Evolutionary conservation across 2,329 filamentous ascomycete genomes (phyloP).

Genomic region (Epicoccum nigrum): DNA sequence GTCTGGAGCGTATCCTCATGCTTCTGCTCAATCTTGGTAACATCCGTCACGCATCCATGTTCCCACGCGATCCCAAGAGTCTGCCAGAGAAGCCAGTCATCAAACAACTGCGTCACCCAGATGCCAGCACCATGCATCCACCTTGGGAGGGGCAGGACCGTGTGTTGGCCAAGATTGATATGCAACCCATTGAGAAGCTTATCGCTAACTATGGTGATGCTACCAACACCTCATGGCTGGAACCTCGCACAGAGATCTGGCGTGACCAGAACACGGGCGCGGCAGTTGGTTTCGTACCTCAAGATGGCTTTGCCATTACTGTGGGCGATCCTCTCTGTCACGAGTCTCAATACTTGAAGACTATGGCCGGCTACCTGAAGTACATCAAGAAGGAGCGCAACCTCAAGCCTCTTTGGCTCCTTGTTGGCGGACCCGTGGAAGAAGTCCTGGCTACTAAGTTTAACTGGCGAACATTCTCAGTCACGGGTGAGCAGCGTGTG

Average conservation of each 20-base stretch:
- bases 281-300: slow-evolving; percentile 80
- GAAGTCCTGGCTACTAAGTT: slow-evolving; percentile 79
- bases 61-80: slow-evolving; percentile 87
- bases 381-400: slow-evolving; percentile 73
- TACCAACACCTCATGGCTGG: slow-evolving; percentile 91
- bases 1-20: slow-evolving; percentile 86
- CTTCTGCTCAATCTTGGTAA: slow-evolving; percentile 85
- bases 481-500: slow-evolving; percentile 86
- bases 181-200: slow-evolving; percentile 81
- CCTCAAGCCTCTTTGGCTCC: slow-evolving; percentile 85
- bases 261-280: slow-evolving; percentile 79
- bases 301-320: slow-evolving; percentile 79
- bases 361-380: slow-evolving; percentile 75
- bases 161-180: slow-evolving; percentile 55
- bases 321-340: slow-evolving; percentile 90
- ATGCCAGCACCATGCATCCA: slow-evolving; percentile 80
- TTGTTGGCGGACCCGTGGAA: slow-evolving; percentile 80
- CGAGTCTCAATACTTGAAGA: slow-evolving; percentile 72
- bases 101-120: slow-evolving; percentile 77
- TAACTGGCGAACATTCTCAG: slow-evolving; percentile 87
- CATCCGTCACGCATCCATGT: slow-evolving; percentile 85
- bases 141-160: slow-evolving; percentile 64
- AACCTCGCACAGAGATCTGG: slow-evolving; percentile 88
- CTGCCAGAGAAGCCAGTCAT: slow-evolving; percentile 71
- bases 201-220: slow-evolving; percentile 96